These are phyloP conservation scores for Yamadazyma kitorensis DNA, from an alignment of 805 yeast species.

Conservation along the genomic window DNA sequence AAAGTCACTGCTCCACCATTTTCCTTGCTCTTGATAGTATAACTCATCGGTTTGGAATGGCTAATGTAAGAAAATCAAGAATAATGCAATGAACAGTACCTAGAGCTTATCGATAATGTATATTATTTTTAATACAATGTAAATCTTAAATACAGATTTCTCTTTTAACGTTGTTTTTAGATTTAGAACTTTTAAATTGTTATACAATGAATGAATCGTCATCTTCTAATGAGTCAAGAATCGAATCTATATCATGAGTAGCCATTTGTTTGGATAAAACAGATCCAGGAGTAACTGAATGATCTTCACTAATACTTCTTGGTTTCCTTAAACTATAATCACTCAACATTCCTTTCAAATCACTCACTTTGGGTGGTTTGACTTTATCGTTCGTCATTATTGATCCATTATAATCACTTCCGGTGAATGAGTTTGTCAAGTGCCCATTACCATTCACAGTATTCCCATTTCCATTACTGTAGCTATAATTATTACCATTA, in stretches of 20 bases:
- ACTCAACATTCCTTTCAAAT: constrained; percentile 28
- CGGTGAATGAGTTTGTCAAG: not conserved
- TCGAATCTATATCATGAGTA: constrained; percentile 31
- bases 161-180: not conserved
- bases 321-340: constrained; percentile 8
- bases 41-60: too few relatives aligned
- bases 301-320: not conserved
- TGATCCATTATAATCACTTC: constrained; percentile 17
- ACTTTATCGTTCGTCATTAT: constrained; percentile 13
- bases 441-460: constrained; percentile 1
- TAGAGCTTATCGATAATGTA: not conserved
- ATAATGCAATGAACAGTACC: too few relatives aligned
- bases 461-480: constrained; percentile 1
- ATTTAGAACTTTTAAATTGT: not conserved
- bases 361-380: constrained; percentile 33
- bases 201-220: constrained; percentile 29
- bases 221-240: constrained; percentile 31
- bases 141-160: too few relatives aligned
- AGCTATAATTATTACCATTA: too few relatives aligned
- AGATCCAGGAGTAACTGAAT: constrained; percentile 18
- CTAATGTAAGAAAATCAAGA: too few relatives aligned
- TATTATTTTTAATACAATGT: too few relatives aligned
- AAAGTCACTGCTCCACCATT: too few relatives aligned
- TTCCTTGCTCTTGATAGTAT: too few relatives aligned
- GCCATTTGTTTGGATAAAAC: constrained; percentile 30